Evolutionary conservation across 73 alveolate genomes (phyloP), one percentile per base, ranked within the genome.

Genomic region (Breviolum minutum): DNA sequence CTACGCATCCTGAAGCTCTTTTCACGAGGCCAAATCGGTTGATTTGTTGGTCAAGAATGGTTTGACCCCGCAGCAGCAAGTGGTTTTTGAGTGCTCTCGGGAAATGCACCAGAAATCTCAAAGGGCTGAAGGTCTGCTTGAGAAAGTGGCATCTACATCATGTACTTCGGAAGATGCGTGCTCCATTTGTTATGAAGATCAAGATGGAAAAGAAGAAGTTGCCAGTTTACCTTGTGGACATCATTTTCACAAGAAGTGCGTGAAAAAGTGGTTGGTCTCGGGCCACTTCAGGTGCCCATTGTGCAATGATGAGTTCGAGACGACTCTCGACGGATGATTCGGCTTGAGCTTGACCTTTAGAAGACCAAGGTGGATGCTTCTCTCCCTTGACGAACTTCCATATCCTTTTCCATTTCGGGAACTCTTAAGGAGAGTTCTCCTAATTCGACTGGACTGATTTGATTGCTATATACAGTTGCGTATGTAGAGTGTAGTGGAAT

Each of bases 251-350:
- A 80, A 80, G 17, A 16, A 16, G 1, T 80, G 88, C 14, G 88
- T 80, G 69, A 80, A 80, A 69, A 80, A 30, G 88, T 80, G 88
- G 88, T 66, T 80, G 17, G 54, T 80, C 88, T 80, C 88, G 9
- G 64, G 88, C 13, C 17, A 26, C 66, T 16, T 80, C 30, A 68
- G 88, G 68, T 80, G 88, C 88, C 88, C 88, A 27, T 80, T 80
- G 88, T 80, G 88, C 68, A 80, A 80, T 66, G 30, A 17, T 19
- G 88, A 80, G 1, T 66, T 80, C 32, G 17, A 48, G 32, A 20
- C 22, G n/a, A n/a, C 74, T 66, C 22, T 16, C 74, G 4, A n/a
- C n/a, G 74, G 74, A 66, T 16, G 74, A 66, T 40, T 40, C 54
- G n/a, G n/a, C 3, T 40, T 40, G 54, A 40, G 54, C 0, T 40